Percentiles rank a stretch among this genome's conserved stretches.
Conservation (phyloP, 805 yeast species). For the Candida tallmaniae region DNA sequence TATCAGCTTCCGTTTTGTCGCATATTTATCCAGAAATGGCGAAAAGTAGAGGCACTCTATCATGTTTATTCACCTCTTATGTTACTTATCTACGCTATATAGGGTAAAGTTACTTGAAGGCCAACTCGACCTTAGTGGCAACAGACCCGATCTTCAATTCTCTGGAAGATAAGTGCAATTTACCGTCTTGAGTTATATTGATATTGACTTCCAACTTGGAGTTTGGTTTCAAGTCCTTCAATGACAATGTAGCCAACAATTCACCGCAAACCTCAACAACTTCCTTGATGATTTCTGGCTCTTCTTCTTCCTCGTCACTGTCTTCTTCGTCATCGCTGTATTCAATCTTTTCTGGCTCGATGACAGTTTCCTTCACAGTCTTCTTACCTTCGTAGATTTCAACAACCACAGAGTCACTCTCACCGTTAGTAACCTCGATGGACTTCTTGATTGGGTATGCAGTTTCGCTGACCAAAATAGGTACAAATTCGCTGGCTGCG, state of each 20-base stretch:
- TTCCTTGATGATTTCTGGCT: conserved; percentile 81
- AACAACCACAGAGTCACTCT: conserved; percentile 54
- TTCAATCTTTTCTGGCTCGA: conserved; percentile 54
- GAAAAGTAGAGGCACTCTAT: too few species aligned
- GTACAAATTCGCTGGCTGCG: conserved; percentile 65
- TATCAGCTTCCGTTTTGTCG: too few species aligned
- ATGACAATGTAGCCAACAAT: conserved; percentile 71
- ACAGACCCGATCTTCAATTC: conserved; percentile 57
- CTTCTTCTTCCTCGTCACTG: conserved; percentile 61
- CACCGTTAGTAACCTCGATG: conserved; percentile 57
- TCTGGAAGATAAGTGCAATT: conserved; percentile 61
- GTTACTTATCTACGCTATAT: too few species aligned
- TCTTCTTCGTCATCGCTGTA: conserved; percentile 43
- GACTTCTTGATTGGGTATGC: conserved; percentile 87
- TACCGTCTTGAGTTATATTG: conserved; percentile 62
- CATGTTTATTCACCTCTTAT: too few species aligned
- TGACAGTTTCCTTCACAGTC: conserved; percentile 72
- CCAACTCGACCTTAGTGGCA: conserved; percentile 51
- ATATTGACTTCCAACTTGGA: conserved; percentile 64
- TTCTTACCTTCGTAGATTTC: conserved; percentile 84
- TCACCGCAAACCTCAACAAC: conserved; percentile 70
- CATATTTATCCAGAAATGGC: too few species aligned
- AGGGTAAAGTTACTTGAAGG: conserved; percentile 5
- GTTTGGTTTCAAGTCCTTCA: conserved; percentile 64
- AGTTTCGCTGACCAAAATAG: conserved; percentile 76